These are phyloP conservation scores for Adansonia gregorii DNA, from an alignment of 441 rosid genomes.

Conservation along the genomic window DNA sequence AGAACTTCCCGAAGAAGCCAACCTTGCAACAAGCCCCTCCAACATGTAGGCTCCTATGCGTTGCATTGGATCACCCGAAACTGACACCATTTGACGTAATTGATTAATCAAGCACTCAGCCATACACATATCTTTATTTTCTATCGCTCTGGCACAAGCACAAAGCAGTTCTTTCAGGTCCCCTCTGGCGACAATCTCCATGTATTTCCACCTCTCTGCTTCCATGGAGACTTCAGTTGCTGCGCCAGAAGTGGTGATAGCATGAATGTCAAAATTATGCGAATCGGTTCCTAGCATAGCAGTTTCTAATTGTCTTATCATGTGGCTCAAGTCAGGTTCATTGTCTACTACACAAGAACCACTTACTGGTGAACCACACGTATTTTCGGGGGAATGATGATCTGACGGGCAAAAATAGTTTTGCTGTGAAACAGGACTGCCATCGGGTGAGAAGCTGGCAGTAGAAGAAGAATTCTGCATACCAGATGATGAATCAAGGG, in stretches of 20 bases:
- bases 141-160: slow-evolving; percentile 80
- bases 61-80: slow-evolving; percentile 84
- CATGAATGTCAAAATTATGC: slow-evolving; percentile 39
- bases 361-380: slow-evolving; percentile 57
- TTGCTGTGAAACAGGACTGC: slow-evolving; percentile 49
- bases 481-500: slow-evolving; percentile 63
- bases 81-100: slow-evolving; percentile 78
- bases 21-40: slow-evolving; percentile 82
- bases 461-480: slow-evolving; percentile 59
- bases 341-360: slow-evolving; percentile 55
- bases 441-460: slow-evolving; percentile 61
- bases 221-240: slow-evolving; percentile 37
- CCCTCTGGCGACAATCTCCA: too few relatives aligned
- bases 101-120: slow-evolving; percentile 67
- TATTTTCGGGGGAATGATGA: slow-evolving; percentile 54
- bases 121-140: slow-evolving; percentile 48
- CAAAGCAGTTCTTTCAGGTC: slow-evolving; percentile 71
- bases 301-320: slow-evolving; percentile 74
- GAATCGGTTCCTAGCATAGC: slow-evolving; percentile 67
- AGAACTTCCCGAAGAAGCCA: slow-evolving; percentile 78
- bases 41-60: slow-evolving; percentile 88
- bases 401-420: slow-evolving; percentile 45
- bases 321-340: slow-evolving; percentile 52
- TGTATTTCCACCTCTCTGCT: slow-evolving; percentile 54
- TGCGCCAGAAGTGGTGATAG: slow-evolving; percentile 25